Base-by-base conservation (phyloP, 495 filamentous ascomycete genomes). In the Achaetomiella virescens region DNA sequence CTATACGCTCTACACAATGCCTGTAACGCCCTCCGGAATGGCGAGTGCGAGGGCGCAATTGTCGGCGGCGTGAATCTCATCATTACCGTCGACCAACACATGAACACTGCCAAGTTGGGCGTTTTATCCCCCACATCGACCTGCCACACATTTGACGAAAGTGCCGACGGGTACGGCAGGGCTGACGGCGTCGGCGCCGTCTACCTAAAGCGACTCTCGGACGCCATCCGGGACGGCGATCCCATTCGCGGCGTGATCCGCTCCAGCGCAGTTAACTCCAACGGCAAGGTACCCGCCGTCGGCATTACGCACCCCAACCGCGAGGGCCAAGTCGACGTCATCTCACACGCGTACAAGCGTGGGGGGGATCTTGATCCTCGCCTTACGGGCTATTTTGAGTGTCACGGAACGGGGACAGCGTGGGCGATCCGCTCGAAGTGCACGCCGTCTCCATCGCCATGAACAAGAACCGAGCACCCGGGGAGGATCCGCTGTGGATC, bases 91-190 rank as follows among this genome's bases (percentile, higher is more conserved):
- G 8, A 75, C 75, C 48, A 61, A 60, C 22, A 68, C 56, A 55
- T 68, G 35, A 59, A n/a, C n/a, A n/a, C n/a, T n/a, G n/a, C n/a
- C 61, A 66, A 65, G 38, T 44, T 71, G 0, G 64, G 64, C 35
- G 74, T 74, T 18, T 54, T 76, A 21, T 69, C 68, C n/a, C n/a
- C n/a, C n/a, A n/a, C n/a, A n/a, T n/a, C n/a, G n/a, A n/a, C 3
- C 57, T 87, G 77, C 50, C 74, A 81, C 40, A 78, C 78, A 0
- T 90, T 85, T 57, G 81, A 84, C 59, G 72, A 73, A 0, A 52
- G 61, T 0, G 86, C 84, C 11, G 73, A 85, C 64, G 86, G 86
- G 0, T 89, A 84, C 65, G 82, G 66, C 0, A 68, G 84, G 8
- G 86, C 72, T 3, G 86, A 90, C 55, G 85, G 73, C 2, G 59